Evolutionary conservation across 345 rosid genomes (phyloP).

Genomic region (Isatis tinctoria): DNA sequence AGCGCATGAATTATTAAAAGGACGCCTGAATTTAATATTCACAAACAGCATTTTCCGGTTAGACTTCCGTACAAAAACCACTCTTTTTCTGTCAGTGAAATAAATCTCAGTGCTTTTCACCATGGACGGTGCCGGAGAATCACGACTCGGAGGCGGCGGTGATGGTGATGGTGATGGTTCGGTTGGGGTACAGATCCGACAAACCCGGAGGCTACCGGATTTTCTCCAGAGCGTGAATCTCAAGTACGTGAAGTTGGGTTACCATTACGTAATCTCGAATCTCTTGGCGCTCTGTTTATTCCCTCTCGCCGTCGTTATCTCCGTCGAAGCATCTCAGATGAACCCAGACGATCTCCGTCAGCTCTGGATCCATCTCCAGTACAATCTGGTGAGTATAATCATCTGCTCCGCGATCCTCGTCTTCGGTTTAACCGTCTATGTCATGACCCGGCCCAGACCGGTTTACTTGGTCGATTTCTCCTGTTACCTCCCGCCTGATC

Average conservation of each 20-base stretch:
- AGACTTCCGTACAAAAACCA: not conserved
- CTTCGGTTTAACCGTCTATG: constrained; percentile 37
- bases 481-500: constrained; percentile 39
- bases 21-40: not conserved
- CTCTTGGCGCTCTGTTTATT: constrained; percentile 34
- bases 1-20: not conserved
- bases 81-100: not conserved
- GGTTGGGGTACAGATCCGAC: constrained; percentile 35
- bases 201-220: constrained; percentile 32
- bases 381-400: constrained; percentile 40
- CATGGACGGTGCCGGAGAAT: constrained; percentile 28
- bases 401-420: constrained; percentile 36
- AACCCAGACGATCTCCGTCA: constrained; percentile 36
- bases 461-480: constrained; percentile 45
- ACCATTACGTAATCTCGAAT: constrained; percentile 42
- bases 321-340: constrained; percentile 27
- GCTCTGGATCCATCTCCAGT: constrained; percentile 41
- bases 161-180: constrained; percentile 10
- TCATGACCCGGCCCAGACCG: constrained; percentile 41
- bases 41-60: not conserved
- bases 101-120: not conserved
- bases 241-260: constrained; percentile 48
- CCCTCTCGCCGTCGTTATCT: constrained; percentile 33
- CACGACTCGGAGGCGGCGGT: constrained; percentile 7
- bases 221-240: constrained; percentile 47